Conservation (phyloP, 1,139 yeast genomes). For the Scheffersomyces cryptocercus region DNA sequence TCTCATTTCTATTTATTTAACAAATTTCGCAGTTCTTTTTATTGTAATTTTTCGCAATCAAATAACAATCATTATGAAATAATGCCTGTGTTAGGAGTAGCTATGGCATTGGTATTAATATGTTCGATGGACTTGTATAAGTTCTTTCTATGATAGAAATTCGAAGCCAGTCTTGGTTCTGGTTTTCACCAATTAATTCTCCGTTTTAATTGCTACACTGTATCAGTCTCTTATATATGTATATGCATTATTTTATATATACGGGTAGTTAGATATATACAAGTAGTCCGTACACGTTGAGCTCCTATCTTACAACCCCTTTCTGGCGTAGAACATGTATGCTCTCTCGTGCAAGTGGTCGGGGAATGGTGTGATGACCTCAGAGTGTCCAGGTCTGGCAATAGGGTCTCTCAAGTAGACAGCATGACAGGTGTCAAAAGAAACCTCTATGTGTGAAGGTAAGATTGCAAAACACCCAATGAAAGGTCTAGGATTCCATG, state of each 20-base stretch:
- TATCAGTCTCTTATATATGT: too few species aligned
- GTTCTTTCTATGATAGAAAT: too few species aligned
- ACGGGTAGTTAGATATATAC: background rate
- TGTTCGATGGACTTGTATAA: too few species aligned
- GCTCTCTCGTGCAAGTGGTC: conserved; percentile 89
- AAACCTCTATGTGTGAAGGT: conserved; percentile 89
- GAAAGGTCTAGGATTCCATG: conserved; percentile 95
- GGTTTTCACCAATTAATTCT: too few species aligned
- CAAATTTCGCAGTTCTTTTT: background rate
- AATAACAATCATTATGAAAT: too few species aligned
- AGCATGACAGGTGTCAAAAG: conserved; percentile 91
- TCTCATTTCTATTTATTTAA: background rate
- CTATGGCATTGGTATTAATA: too few species aligned
- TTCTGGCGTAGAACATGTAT: conserved; percentile 89
- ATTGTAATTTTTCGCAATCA: background rate
- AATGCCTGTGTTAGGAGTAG: too few species aligned
- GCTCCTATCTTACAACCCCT: conserved; percentile 50
- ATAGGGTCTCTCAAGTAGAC: conserved; percentile 94
- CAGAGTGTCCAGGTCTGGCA: conserved; percentile 96
- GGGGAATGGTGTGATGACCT: conserved; percentile 89
- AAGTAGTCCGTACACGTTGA: background rate
- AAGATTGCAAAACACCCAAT: conserved; percentile 88
- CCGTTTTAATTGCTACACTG: too few species aligned
- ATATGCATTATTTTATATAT: too few species aligned
- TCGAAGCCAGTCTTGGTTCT: too few species aligned